phyloP scores from a whole-genome alignment of 495 filamentous ascomycete genomes.

The Podospora conica region DNA sequence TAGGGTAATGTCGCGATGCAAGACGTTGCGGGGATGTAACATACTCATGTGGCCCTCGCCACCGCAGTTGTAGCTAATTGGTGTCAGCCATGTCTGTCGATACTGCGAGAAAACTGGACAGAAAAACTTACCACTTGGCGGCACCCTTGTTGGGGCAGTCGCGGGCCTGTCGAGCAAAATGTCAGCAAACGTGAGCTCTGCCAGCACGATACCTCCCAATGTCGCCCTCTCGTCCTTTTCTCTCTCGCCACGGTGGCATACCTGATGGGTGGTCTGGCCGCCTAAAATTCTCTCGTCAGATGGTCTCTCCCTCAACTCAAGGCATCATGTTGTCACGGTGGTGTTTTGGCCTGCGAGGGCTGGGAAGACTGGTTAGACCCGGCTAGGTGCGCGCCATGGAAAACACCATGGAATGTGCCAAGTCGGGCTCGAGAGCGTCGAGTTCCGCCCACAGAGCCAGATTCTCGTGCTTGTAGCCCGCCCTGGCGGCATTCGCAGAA shows the following conservation, averaged over 20 bases:
- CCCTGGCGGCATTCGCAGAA: background rate
- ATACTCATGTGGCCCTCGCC: slow-evolving; percentile 87
- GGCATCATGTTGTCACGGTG: slow-evolving; percentile 24
- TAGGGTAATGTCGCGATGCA: slow-evolving; percentile 6
- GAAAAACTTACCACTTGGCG: slow-evolving; percentile 67
- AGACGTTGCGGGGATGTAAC: slow-evolving; percentile 20
- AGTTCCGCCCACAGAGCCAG: background rate
- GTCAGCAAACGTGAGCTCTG: slow-evolving; percentile 19
- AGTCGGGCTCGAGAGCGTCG: background rate
- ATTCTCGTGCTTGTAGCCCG: background rate
- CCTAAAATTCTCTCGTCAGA: slow-evolving; percentile 44
- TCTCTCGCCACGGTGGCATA: slow-evolving; percentile 33
- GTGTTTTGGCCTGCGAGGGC: slow-evolving; percentile 11
- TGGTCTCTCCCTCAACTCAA: slow-evolving; percentile 29
- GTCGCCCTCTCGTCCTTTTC: slow-evolving; percentile 9
- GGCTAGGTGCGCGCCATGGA: background rate
- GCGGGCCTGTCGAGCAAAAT: slow-evolving; percentile 54
- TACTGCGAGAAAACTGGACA: background rate
- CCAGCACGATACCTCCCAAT: slow-evolving; percentile 16
- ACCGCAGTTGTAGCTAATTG: slow-evolving; percentile 42
- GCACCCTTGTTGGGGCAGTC: slow-evolving; percentile 93
- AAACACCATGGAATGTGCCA: background rate
- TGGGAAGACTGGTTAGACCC: slow-evolving; percentile 13
- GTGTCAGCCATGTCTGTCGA: slow-evolving; percentile 28
- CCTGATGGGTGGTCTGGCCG: slow-evolving; percentile 46